phyloP scores from a whole-genome alignment of 108 stramenopile species.

The Cylindrotheca fusiformis region DNA sequence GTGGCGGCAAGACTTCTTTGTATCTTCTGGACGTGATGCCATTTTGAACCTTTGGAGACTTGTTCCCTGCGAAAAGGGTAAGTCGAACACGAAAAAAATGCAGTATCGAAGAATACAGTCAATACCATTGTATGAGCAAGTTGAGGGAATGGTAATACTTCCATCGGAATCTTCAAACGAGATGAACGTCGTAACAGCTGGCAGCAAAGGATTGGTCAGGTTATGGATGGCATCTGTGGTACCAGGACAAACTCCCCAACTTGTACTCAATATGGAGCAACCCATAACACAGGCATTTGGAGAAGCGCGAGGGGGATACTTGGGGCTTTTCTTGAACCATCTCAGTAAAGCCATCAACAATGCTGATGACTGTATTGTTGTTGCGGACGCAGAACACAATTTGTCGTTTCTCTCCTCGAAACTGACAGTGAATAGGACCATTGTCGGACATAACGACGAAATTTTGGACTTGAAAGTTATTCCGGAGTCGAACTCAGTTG shows the following conservation, averaged over 20 bases:
- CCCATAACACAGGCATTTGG: constrained; percentile 60
- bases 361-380: constrained; percentile 57
- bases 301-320: constrained; percentile 74
- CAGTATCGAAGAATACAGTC: constrained; percentile 70
- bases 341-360: constrained; percentile 16
- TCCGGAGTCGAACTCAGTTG: constrained; percentile 50
- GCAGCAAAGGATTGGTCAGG: constrained; percentile 70
- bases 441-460: constrained; percentile 94
- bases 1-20: constrained; percentile 57
- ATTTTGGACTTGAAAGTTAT: constrained; percentile 88
- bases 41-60: constrained; percentile 89
- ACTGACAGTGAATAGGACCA: constrained; percentile 51
- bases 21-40: constrained; percentile 74
- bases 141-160: constrained; percentile 72
- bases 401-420: constrained; percentile 60
- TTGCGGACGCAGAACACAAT: constrained; percentile 91
- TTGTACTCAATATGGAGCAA: constrained; percentile 48
- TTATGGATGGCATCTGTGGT: constrained; percentile 58
- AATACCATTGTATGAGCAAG: constrained; percentile 78
- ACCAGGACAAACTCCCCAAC: constrained; percentile 41
- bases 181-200: constrained; percentile 67
- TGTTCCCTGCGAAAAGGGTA: constrained; percentile 52
- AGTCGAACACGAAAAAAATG: constrained; percentile 40
- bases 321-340: constrained; percentile 31
- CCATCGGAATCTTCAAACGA: constrained; percentile 39